Conservation (phyloP, 2,329 filamentous ascomycete genomes). For the Verticillium nonalfalfae region DNA sequence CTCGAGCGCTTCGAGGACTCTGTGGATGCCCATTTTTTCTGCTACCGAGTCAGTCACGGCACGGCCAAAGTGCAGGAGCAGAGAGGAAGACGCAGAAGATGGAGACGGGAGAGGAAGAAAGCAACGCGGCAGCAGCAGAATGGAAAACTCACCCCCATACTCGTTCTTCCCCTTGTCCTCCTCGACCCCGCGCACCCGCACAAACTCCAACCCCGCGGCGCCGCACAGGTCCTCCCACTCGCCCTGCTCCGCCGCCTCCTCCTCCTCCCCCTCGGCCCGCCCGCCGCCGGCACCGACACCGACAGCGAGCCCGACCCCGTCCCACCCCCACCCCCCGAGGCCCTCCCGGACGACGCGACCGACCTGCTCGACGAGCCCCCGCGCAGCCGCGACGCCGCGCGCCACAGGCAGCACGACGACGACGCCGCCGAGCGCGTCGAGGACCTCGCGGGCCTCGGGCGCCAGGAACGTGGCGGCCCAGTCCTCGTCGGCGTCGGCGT, state of each 20-base stretch:
- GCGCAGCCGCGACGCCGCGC: slow-evolving; percentile 13
- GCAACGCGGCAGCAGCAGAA: too few species aligned
- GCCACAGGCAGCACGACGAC: slow-evolving; percentile 45
- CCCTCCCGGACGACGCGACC: slow-evolving; percentile 49
- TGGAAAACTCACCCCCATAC: slow-evolving; percentile 44
- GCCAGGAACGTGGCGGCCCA: slow-evolving; percentile 56
- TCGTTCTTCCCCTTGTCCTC: slow-evolving; percentile 41
- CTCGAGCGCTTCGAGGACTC: slow-evolving; percentile 55
- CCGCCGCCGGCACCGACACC: slow-evolving; percentile 33
- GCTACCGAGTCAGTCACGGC: neutral
- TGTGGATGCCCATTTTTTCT: slow-evolving; percentile 54
- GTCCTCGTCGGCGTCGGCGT: slow-evolving; percentile 34
- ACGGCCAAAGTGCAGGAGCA: neutral
- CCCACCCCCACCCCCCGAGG: slow-evolving; percentile 57
- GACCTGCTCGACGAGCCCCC: slow-evolving; percentile 42
- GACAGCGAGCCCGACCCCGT: slow-evolving; percentile 55
- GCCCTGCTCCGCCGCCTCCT: slow-evolving; percentile 16
- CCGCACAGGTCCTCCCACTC: slow-evolving; percentile 57
- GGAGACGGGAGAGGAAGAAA: too few species aligned
- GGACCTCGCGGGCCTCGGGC: slow-evolving; percentile 55
- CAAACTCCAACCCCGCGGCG: slow-evolving; percentile 55
- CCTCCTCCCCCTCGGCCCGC: slow-evolving; percentile 17
- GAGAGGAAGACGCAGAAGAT: too few species aligned
- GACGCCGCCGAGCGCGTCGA: slow-evolving; percentile 54
- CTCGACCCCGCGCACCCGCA: slow-evolving; percentile 39